phyloP scores from a whole-genome alignment of 2,329 filamentous ascomycete species.

The Geosmithia putterillii region DNA sequence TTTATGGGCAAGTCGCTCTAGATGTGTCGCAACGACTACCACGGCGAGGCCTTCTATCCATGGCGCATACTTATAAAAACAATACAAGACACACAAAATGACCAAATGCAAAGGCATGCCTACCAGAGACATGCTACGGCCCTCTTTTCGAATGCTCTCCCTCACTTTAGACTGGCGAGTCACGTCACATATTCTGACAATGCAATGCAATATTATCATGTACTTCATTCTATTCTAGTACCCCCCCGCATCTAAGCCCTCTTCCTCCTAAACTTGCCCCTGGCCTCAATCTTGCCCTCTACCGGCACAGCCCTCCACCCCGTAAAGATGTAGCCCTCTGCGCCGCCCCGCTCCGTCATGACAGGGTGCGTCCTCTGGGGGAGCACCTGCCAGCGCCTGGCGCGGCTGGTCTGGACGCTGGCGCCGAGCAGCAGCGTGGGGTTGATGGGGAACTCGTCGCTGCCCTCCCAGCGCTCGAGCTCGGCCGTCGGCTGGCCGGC shows the following conservation, averaged over 20 bases:
- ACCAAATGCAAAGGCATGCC: neutral
- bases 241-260: slow-evolving; percentile 34
- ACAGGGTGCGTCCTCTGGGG: slow-evolving; percentile 85
- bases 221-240: neutral
- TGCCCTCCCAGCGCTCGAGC: slow-evolving; percentile 44
- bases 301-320: slow-evolving; percentile 71
- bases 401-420: slow-evolving; percentile 67
- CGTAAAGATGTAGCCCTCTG: slow-evolving; percentile 84
- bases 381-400: slow-evolving; percentile 78
- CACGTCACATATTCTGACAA: too few species aligned
- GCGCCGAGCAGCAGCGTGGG: slow-evolving; percentile 73
- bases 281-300: slow-evolving; percentile 67
- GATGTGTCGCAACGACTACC: slow-evolving; percentile 2
- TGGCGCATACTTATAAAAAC: neutral
- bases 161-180: too few species aligned
- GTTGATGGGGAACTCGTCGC: slow-evolving; percentile 73
- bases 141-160: too few species aligned
- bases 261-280: slow-evolving; percentile 65
- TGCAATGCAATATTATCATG: neutral
- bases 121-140: too few species aligned
- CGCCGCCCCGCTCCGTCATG: slow-evolving; percentile 80
- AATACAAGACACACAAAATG: neutral
- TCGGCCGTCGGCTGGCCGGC: slow-evolving; percentile 32
- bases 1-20: slow-evolving; percentile 95
- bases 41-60: neutral